Base-by-base conservation (phyloP, 768 basidiomycete genomes). In the Auriculariales sp. region DNA sequence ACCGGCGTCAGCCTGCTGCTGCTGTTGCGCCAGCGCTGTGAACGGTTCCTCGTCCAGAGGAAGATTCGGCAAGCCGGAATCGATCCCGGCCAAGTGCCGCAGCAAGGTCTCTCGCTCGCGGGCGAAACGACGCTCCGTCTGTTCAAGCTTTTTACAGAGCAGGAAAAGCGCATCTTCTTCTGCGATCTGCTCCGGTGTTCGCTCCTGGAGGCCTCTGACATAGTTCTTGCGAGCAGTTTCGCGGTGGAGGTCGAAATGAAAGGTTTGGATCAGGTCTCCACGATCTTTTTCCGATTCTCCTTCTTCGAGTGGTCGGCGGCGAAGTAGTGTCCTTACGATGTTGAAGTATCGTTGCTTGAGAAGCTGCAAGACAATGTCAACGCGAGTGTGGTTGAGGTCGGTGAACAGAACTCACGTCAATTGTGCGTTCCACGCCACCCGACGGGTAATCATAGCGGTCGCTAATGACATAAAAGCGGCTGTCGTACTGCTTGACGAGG, bases 101-200 rank as follows among this genome's bases (percentile, higher is more conserved):
- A 97, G 71, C 24, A 97, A 74, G 36, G 89, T 87, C 50, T 95
- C 90, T 15, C 92, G 72, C 17, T 95, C 91, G 55, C 78, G 79
- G 65, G 83, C 85, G 70, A 92, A 97, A 48, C 74, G 74, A 28
- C 83, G 75, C 61, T 95, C 92, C 52, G 74, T 88, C 65, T 97
- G 94, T 61, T 97, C 93, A 46, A 99, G 73, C n/a, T 89, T 79
- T 60, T 93, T 92, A 46, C 94, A 75, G 63, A 97, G 91, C 54
- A 97, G 68, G 65, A 87, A 97, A 3, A 99, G 71, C 6, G 89
- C 85, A 58, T 97, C 93, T 70, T 98, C 95, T 62, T 99, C 93
- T 15, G 82, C 83, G 36, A 94, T 82, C 66, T 97, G 89, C 46
- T 84, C 79, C 3, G 81, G 74, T 0, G 90, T 85, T n/a, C 94